Evolutionary conservation across 768 basidiomycete species (phyloP).

Genomic region (Galerina sulciceps): DNA sequence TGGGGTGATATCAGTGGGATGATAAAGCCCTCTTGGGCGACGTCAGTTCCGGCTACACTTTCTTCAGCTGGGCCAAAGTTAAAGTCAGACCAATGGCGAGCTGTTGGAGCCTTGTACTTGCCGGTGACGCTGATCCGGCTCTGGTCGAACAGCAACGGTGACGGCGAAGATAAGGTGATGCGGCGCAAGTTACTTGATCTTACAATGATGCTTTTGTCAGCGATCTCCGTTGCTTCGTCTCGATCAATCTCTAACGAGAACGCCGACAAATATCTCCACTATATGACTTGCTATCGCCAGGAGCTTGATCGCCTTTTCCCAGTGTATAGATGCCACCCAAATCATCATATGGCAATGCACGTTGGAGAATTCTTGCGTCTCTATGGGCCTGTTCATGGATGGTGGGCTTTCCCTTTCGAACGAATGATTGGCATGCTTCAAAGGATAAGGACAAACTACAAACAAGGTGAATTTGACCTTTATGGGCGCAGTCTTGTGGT

Average conservation of each 20-base stretch:
- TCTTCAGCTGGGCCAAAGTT: background rate
- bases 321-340: constrained; percentile 18
- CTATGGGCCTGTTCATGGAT: constrained; percentile 36
- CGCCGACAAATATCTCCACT: background rate
- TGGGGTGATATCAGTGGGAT: background rate
- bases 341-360: constrained; percentile 30
- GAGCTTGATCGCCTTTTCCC: constrained; percentile 4
- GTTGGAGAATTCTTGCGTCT: constrained; percentile 22
- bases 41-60: background rate
- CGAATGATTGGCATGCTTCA: constrained; percentile 40
- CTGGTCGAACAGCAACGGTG: background rate
- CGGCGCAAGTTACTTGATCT: constrained; percentile 2
- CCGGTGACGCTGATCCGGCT: constrained; percentile 5
- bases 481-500: background rate
- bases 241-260: background rate
- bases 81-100: constrained; percentile 11
- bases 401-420: constrained; percentile 46
- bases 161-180: background rate
- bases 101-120: background rate
- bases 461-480: constrained; percentile 3
- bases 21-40: constrained; percentile 7
- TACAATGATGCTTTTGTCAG: constrained; percentile 12
- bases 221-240: constrained; percentile 2
- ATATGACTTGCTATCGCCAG: background rate
- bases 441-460: constrained; percentile 31